Conservation (phyloP, 2,329 filamentous ascomycete genomes). For the Teratosphaeria zuluensis region DNA sequence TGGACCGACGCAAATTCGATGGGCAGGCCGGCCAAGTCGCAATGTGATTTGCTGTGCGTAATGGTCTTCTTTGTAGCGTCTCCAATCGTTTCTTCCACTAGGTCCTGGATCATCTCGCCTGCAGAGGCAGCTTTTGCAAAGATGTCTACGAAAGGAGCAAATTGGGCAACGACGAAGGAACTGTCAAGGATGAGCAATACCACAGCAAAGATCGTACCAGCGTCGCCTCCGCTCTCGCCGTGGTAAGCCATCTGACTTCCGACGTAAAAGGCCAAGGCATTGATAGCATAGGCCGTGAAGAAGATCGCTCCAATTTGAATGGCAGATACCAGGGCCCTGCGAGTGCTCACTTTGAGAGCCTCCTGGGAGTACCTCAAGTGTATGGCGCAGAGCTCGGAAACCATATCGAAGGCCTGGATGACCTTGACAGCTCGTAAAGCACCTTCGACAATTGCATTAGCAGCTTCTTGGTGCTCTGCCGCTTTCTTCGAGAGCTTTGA, state of each 20-base stretch:
- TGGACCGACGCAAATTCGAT: conserved; percentile 30
- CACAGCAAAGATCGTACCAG: conserved; percentile 51
- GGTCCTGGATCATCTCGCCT: conserved; percentile 35
- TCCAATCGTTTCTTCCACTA: conserved; percentile 27
- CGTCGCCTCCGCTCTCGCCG: conserved; percentile 23
- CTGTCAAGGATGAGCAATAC: conserved; percentile 56
- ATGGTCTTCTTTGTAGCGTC: conserved; percentile 7
- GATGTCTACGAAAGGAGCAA: conserved; percentile 52
- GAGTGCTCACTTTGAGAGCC: conserved; percentile 29
- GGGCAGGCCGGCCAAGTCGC: conserved; percentile 14
- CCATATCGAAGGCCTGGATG: conserved; percentile 40
- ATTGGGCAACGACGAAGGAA: conserved; percentile 52
- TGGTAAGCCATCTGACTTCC: conserved; percentile 24
- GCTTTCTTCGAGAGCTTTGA: conserved; percentile 32
- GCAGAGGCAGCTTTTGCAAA: conserved; percentile 45
- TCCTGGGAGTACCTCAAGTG: conserved; percentile 27
- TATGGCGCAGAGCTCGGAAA: conserved; percentile 29
- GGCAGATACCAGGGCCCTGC: conserved; percentile 32
- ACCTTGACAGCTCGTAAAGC: conserved; percentile 38
- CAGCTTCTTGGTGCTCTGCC: conserved; percentile 30
- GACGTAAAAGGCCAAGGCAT: conserved; percentile 38
- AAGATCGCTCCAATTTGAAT: conserved; percentile 35
- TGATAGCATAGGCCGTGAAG: conserved; percentile 37
- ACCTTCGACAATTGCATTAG: conserved; percentile 36
- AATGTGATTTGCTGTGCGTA: conserved; percentile 7